Conservation (phyloP, 768 basidiomycete genomes). For the Rhodotorula toruloides region DNA sequence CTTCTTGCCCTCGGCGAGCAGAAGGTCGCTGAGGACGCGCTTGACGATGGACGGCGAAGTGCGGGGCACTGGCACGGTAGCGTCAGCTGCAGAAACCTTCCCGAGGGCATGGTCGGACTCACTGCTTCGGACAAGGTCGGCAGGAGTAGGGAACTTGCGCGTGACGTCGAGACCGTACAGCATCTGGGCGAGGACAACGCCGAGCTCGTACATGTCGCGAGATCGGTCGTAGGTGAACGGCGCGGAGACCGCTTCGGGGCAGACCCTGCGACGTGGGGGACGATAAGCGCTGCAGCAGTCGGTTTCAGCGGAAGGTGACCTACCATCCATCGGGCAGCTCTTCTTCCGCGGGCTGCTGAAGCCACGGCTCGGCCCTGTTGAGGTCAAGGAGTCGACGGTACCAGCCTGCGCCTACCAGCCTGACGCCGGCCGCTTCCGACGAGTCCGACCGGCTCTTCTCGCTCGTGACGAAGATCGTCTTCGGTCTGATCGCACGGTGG, state of each 20-base stretch:
- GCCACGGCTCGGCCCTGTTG: conserved; percentile 36
- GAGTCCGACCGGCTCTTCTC: conserved; percentile 7
- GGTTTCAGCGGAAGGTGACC: neutral
- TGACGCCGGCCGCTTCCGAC: neutral
- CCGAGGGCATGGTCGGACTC: neutral
- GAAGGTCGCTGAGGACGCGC: conserved; percentile 32
- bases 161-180: conserved; percentile 34
- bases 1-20: conserved; percentile 34
- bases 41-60: conserved; percentile 15
- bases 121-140: conserved; percentile 28
- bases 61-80: conserved; percentile 11
- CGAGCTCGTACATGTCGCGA: conserved; percentile 41
- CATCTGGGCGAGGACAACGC: conserved; percentile 37
- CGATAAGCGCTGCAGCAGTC: neutral
- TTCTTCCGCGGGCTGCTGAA: conserved; percentile 11
- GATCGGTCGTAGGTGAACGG: conserved; percentile 38
- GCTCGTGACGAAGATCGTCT: conserved; percentile 17
- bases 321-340: conserved; percentile 34
- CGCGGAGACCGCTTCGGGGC: conserved; percentile 33
- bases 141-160: conserved; percentile 19
- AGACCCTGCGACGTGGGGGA: conserved; percentile 8
- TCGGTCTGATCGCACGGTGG: conserved; percentile 22
- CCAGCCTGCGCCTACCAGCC: conserved; percentile 28
- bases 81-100: neutral
- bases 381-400: conserved; percentile 32